Percentiles rank a stretch among this genome's conserved stretches.
Conservation (phyloP, 768 basidiomycete species). For the Pilatotrama ljubarskyi region DNA sequence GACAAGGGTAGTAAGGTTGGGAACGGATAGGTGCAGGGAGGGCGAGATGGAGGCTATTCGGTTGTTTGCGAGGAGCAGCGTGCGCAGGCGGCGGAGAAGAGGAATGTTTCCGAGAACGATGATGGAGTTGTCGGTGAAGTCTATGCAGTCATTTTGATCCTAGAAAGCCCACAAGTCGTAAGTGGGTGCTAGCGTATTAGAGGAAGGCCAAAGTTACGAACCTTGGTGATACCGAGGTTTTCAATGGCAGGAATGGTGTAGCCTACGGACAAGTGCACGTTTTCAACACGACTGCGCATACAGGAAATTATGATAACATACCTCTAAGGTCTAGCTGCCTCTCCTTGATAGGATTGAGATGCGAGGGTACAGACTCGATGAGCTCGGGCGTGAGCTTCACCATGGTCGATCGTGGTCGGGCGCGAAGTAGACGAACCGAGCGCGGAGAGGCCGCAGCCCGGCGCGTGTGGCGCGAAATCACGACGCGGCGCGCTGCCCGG, state of each 20-base stretch:
- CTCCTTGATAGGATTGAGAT: slow-evolving; percentile 82
- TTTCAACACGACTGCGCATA: slow-evolving; percentile 16
- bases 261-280: slow-evolving; percentile 46
- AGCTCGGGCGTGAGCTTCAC: slow-evolving; percentile 95
- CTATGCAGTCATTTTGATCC: slow-evolving; percentile 94
- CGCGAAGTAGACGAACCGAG: slow-evolving; percentile 11
- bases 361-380: slow-evolving; percentile 75
- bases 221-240: slow-evolving; percentile 93
- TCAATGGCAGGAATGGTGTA: slow-evolving; percentile 95
- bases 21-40: slow-evolving; percentile 79
- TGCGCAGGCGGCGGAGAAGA: slow-evolving; percentile 78
- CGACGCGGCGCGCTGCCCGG: slow-evolving; percentile 15
- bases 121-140: slow-evolving; percentile 91
- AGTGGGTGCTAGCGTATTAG: slow-evolving; percentile 8
- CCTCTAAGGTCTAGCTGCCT: slow-evolving; percentile 91
- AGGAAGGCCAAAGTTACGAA: slow-evolving; percentile 35
- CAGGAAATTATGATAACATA: slow-evolving; percentile 34
- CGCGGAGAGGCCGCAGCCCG: background rate
- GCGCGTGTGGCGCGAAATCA: slow-evolving; percentile 22
- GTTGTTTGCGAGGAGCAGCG: slow-evolving; percentile 88
- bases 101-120: slow-evolving; percentile 81
- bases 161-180: slow-evolving; percentile 31
- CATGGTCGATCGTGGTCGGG: slow-evolving; percentile 32
- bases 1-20: slow-evolving; percentile 80
- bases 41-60: slow-evolving; percentile 81